Percentiles rank a stretch among this genome's conserved stretches.
Evolutionary conservation across 1,284 basidiomycete genomes (phyloP).

Genomic region (Austroboletus niveus): DNA sequence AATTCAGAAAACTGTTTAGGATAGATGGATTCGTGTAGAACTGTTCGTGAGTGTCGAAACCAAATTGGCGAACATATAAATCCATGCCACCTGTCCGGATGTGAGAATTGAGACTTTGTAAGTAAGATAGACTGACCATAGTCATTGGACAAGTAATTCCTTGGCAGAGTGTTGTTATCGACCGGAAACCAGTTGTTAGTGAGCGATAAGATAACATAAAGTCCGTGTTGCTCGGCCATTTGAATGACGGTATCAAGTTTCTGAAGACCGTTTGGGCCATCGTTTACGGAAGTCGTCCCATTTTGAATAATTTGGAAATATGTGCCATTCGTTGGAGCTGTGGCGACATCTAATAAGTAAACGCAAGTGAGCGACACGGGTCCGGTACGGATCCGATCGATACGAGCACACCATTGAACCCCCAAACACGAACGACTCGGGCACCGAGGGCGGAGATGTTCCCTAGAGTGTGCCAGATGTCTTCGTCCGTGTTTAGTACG

Average conservation of each 20-base stretch:
- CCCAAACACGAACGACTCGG: constrained; percentile 67
- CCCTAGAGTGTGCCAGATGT: constrained; percentile 56
- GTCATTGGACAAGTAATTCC: constrained; percentile 57
- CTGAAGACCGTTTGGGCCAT: constrained; percentile 63
- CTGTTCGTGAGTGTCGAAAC: constrained; percentile 47
- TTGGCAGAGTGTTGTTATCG: constrained; percentile 42
- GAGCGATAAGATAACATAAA: constrained; percentile 61
- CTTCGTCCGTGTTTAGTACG: constrained; percentile 51
- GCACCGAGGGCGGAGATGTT: constrained; percentile 57
- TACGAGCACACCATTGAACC: constrained; percentile 49
- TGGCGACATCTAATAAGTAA: constrained; percentile 47
- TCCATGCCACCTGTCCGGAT: constrained; percentile 56
- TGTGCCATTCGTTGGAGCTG: constrained; percentile 51
- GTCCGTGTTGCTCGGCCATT: constrained; percentile 55
- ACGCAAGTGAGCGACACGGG: constrained; percentile 6
- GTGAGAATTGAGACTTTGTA: constrained; percentile 6
- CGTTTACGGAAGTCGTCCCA: constrained; percentile 51
- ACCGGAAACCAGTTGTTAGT: constrained; percentile 64
- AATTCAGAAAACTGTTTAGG: constrained; percentile 53
- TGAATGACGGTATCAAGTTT: constrained; percentile 63
- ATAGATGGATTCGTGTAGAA: constrained; percentile 56
- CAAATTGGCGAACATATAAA: constrained; percentile 56
- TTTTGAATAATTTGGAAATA: constrained; percentile 56
- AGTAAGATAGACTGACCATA: constrained; percentile 42
- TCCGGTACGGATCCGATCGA: background rate